Base-by-base conservation (phyloP, 306 rosid genomes). In the Pueraria montana region DNA sequence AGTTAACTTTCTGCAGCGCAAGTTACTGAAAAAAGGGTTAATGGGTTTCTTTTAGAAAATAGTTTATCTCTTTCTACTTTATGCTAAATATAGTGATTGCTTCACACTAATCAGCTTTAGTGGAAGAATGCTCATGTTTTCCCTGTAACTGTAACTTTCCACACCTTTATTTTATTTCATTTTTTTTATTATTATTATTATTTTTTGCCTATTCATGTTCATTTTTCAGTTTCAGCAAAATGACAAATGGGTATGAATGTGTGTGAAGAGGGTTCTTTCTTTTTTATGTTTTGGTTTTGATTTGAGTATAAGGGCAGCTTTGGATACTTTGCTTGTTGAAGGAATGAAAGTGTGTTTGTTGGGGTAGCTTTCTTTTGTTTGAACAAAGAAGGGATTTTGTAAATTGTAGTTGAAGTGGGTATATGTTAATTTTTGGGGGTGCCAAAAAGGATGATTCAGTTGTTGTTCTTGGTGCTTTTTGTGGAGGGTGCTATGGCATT, bases 391-490 rank as follows among this genome's bases (percentile, higher is more conserved):
- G 67, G 74, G 16, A 56, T 83, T 84, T 84, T 53, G 24, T 50
- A 6, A 66, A 36, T 74, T 69, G 34, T 17, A 61, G 82, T 53
- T 32, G 46, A 71, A 68, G 72, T 81, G 68, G 59, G 78, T 18
- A 3, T 76, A n/a, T n/a, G n/a, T 46, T 30, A 68, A 40, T 11
- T 62, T 62, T 61, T 32, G 11, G 38, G 42, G 38, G 27, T 11
- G 24, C n/a, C n/a, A 83, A 18, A 80, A 76, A 84, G 76, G 88
- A 93, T 96, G 97, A 93, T 93, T 88, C 96, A 96, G 85, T 83
- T 96, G 76, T 78, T 96, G 94, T 93, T 91, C 86, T 83, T 94
- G 74, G 98, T 96, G 83, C 50, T 96, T 52, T 90, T 93, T 84
- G 89, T 86, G 38, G 98, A 96, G 91, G 97, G 87, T 46, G 82